Evolutionary conservation across 2,329 filamentous ascomycete species (phyloP).

Genomic region (Colletotrichum lindemuthianum): DNA sequence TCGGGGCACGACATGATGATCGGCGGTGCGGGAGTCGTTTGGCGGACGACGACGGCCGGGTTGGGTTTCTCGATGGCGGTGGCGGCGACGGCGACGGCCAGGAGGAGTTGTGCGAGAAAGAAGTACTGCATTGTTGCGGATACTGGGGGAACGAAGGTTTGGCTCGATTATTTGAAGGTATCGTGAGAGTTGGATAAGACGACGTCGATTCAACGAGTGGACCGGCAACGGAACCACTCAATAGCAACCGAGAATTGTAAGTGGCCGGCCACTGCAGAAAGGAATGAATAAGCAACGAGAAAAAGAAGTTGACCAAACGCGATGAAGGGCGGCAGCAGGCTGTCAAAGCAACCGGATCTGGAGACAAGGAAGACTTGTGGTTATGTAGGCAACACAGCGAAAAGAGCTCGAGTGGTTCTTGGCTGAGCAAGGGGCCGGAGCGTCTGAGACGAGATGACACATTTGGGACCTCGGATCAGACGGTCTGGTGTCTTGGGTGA

Average conservation of each 20-base stretch:
- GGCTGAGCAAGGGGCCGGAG: slow-evolving; percentile 24
- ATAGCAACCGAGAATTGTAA: slow-evolving; percentile 18
- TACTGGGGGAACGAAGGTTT: not conserved
- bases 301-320: slow-evolving; percentile 2
- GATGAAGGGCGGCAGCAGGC: slow-evolving; percentile 11
- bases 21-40: slow-evolving; percentile 17
- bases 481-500: slow-evolving; percentile 33
- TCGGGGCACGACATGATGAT: slow-evolving; percentile 46
- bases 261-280: slow-evolving; percentile 36
- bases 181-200: not conserved
- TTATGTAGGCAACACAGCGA: slow-evolving; percentile 23
- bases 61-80: slow-evolving; percentile 7
- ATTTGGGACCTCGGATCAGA: slow-evolving; percentile 36
- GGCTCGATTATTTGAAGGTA: not conserved
- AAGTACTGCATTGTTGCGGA: slow-evolving; percentile 20
- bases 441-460: slow-evolving; percentile 37
- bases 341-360: slow-evolving; percentile 10
- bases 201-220: slow-evolving; percentile 11
- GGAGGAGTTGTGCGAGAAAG: slow-evolving; percentile 29
- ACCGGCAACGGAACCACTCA: slow-evolving; percentile 11
- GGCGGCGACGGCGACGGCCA: slow-evolving; percentile 27
- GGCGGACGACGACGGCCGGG: slow-evolving; percentile 32
- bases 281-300: slow-evolving; percentile 13
- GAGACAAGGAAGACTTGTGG: slow-evolving; percentile 11
- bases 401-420: not conserved